These are phyloP conservation scores for Coffea canephora DNA, from an alignment of 257 asterid species.

Conservation along the genomic window DNA sequence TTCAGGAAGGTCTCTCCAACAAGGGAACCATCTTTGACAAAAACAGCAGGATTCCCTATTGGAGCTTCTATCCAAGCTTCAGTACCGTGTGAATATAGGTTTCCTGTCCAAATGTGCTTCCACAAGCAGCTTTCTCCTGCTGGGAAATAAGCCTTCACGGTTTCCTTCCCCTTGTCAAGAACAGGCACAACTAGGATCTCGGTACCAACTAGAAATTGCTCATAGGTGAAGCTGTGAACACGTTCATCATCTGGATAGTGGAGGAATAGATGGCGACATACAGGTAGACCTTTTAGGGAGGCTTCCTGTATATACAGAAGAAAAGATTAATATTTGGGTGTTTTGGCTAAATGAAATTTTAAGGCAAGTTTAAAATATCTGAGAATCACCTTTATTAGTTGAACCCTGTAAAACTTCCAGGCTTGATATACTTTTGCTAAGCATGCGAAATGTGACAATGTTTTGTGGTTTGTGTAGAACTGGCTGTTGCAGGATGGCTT, in stretches of 20 bases:
- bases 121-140: conserved; percentile 57
- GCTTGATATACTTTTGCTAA: conserved; percentile 80
- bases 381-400: conserved; percentile 66
- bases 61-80: conserved; percentile 68
- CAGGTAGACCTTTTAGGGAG: conserved; percentile 75
- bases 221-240: conserved; percentile 57
- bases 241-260: conserved; percentile 81
- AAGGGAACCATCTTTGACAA: conserved; percentile 71
- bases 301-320: conserved; percentile 56
- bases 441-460: conserved; percentile 74
- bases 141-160: conserved; percentile 74
- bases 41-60: conserved; percentile 79
- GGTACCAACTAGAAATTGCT: conserved; percentile 83
- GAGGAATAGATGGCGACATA: conserved; percentile 88
- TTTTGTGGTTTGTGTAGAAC: conserved; percentile 79
- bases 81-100: conserved; percentile 49
- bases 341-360: not conserved
- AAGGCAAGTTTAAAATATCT: not conserved
- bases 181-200: conserved; percentile 93
- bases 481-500: conserved; percentile 76
- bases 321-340: not conserved
- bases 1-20: conserved; percentile 60
- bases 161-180: conserved; percentile 70
- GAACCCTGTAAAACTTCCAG: conserved; percentile 89
- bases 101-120: conserved; percentile 90